phyloP scores from a whole-genome alignment of 225 moss, liverwort and hornwort genomes.

The Lunularia cruciata region DNA sequence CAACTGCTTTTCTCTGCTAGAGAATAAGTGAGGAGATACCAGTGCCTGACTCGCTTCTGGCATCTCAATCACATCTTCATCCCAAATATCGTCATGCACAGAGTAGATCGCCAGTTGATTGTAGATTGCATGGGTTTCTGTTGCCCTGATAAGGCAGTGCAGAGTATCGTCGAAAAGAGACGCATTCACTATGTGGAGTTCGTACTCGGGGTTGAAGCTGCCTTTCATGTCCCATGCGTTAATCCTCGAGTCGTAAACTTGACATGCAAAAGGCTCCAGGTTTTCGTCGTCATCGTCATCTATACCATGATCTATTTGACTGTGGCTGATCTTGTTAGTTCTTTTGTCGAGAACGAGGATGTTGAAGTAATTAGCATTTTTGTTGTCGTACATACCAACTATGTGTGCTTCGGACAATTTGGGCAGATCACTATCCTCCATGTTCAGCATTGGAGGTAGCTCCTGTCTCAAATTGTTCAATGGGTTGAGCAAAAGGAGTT shows the following conservation, averaged over 20 bases:
- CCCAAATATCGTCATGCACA: constrained; percentile 22
- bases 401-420: constrained; percentile 25
- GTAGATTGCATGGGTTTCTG: background rate
- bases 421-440: constrained; percentile 29
- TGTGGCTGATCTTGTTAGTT: constrained; percentile 10
- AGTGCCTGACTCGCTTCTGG: constrained; percentile 26
- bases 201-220: constrained; percentile 26
- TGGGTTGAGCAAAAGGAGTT: constrained; percentile 41
- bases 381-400: constrained; percentile 36
- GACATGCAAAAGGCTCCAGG: constrained; percentile 25
- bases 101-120: constrained; percentile 30
- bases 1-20: constrained; percentile 23
- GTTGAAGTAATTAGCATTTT: constrained; percentile 10
- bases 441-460: constrained; percentile 41
- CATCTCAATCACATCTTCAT: constrained; percentile 13
- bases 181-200: constrained; percentile 32
- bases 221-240: constrained; percentile 25
- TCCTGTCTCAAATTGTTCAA: constrained; percentile 23
- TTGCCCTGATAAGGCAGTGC: constrained; percentile 33
- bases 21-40: constrained; percentile 31
- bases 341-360: constrained; percentile 36
- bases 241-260: constrained; percentile 37
- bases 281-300: constrained; percentile 14
- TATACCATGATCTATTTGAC: constrained; percentile 8
- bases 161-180: constrained; percentile 18